Evolutionary conservation across 208 protist genomes (phyloP).

Genomic region (Wallacemonas sp.): DNA sequence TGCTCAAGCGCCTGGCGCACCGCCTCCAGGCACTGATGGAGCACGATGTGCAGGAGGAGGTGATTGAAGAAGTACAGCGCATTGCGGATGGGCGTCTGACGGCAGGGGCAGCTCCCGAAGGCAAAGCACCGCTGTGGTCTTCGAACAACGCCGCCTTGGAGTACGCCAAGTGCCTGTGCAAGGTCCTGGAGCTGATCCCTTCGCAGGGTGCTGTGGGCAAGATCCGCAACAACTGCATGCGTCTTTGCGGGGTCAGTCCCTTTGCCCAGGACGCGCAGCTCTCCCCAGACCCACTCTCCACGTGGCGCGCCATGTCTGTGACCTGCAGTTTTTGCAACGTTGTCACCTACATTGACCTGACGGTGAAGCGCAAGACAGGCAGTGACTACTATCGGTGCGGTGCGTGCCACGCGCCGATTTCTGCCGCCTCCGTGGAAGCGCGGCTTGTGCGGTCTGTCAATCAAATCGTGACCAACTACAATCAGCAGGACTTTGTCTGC

Average conservation of each 20-base stretch:
- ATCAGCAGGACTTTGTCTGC: slow-evolving; percentile 88
- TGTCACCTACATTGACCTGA: slow-evolving; percentile 55
- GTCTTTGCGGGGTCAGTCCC: slow-evolving; percentile 83
- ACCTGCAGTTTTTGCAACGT: slow-evolving; percentile 85
- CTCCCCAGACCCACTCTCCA: slow-evolving; percentile 32
- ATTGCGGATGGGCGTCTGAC: slow-evolving; percentile 50
- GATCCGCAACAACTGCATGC: slow-evolving; percentile 87
- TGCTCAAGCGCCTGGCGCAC: slow-evolving; percentile 32
- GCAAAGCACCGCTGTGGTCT: slow-evolving; percentile 12
- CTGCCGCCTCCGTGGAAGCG: slow-evolving; percentile 56
- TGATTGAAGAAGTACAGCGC: slow-evolving; percentile 83
- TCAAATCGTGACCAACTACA: slow-evolving; percentile 44
- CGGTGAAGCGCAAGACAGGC: slow-evolving; percentile 24
- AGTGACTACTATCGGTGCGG: slow-evolving; percentile 47
- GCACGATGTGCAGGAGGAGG: slow-evolving; percentile 49
- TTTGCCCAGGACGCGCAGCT: slow-evolving; percentile 74
- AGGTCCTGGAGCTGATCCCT: slow-evolving; percentile 69
- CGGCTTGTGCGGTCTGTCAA: slow-evolving; percentile 81
- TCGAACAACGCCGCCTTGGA: slow-evolving; percentile 68
- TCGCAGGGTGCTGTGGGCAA: slow-evolving; percentile 65
- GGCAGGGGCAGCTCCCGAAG: not conserved
- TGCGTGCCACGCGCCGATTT: slow-evolving; percentile 72
- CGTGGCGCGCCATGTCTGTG: slow-evolving; percentile 37
- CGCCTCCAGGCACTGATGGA: slow-evolving; percentile 51
- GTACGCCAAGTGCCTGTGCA: slow-evolving; percentile 79